Evolutionary conservation across 208 protist species (phyloP).

Genomic region (Crithidia acanthocephali): DNA sequence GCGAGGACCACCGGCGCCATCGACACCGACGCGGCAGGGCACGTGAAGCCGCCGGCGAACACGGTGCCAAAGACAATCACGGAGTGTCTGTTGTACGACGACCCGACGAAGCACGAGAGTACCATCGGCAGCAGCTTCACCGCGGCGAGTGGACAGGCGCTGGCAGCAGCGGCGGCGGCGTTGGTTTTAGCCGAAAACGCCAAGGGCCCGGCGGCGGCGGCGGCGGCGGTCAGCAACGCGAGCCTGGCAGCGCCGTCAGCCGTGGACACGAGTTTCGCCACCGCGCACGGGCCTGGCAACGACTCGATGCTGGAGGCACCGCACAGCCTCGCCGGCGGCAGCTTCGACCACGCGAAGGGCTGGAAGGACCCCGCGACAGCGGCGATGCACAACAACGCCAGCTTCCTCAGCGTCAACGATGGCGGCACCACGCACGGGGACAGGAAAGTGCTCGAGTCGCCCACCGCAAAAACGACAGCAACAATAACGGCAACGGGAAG

Average conservation of each 20-base stretch:
- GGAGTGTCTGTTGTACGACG: constrained; percentile 23
- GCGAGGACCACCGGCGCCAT: background rate
- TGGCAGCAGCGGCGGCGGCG: constrained; percentile 21
- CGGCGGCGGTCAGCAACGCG: constrained; percentile 2
- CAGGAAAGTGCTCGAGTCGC: background rate
- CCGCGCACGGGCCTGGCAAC: background rate
- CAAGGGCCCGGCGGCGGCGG: background rate
- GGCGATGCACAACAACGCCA: background rate
- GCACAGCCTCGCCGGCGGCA: background rate
- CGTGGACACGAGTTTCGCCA: constrained; percentile 3
- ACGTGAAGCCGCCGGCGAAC: constrained; percentile 18
- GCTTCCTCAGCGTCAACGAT: constrained; percentile 6
- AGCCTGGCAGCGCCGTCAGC: constrained; percentile 5
- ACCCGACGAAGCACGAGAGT: constrained; percentile 9
- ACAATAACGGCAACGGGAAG: too few species aligned
- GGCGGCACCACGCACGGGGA: background rate
- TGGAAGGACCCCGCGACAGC: background rate
- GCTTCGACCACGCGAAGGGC: constrained; percentile 11
- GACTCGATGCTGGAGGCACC: background rate
- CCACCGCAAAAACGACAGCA: background rate
- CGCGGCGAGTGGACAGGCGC: constrained; percentile 16
- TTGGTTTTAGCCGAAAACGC: constrained; percentile 3
- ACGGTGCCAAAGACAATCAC: constrained; percentile 30
- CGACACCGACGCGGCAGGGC: background rate
- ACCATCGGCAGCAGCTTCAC: constrained; percentile 18